Evolutionary conservation across 306 rosid genomes (phyloP).

Genomic region (Abrus pulchellus): DNA sequence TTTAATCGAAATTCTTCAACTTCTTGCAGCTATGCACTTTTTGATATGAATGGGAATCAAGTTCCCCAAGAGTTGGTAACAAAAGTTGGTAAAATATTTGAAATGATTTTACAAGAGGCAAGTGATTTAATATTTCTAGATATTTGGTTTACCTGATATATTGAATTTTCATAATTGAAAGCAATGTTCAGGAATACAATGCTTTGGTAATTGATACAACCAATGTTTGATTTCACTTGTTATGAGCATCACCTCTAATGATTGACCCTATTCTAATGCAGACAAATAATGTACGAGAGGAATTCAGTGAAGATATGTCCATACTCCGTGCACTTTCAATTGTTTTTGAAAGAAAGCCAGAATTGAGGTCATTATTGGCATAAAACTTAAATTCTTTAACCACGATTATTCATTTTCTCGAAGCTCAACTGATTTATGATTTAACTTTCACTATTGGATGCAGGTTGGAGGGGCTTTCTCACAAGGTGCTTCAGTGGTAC

Average conservation of each 20-base stretch:
- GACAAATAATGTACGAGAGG: conserved; percentile 79
- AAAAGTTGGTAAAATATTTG: conserved; percentile 78
- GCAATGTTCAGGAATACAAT: conserved; percentile 7
- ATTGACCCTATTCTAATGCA: conserved; percentile 56
- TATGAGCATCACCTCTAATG: conserved; percentile 43
- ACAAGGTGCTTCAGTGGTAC: conserved; percentile 98
- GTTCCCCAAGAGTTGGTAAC: conserved; percentile 90
- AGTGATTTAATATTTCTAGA: conserved; percentile 36
- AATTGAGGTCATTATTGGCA: conserved; percentile 63
- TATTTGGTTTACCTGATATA: conserved; percentile 26
- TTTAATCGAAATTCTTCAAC: conserved; percentile 39
- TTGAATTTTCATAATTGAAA: background rate
- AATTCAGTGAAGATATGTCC: conserved; percentile 78
- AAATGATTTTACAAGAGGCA: conserved; percentile 80
- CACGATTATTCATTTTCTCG: background rate
- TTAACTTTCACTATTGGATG: conserved; percentile 36
- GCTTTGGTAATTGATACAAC: conserved; percentile 21
- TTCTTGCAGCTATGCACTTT: conserved; percentile 86
- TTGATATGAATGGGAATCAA: conserved; percentile 95
- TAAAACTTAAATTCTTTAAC: background rate
- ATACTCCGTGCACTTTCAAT: conserved; percentile 78
- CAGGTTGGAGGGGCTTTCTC: conserved; percentile 92
- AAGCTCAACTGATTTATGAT: conserved; percentile 34
- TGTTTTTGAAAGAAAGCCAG: conserved; percentile 89
- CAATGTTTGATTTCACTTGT: conserved; percentile 29